Base-by-base conservation (phyloP, 768 basidiomycete genomes). In the Kwoniella dendrophila region DNA sequence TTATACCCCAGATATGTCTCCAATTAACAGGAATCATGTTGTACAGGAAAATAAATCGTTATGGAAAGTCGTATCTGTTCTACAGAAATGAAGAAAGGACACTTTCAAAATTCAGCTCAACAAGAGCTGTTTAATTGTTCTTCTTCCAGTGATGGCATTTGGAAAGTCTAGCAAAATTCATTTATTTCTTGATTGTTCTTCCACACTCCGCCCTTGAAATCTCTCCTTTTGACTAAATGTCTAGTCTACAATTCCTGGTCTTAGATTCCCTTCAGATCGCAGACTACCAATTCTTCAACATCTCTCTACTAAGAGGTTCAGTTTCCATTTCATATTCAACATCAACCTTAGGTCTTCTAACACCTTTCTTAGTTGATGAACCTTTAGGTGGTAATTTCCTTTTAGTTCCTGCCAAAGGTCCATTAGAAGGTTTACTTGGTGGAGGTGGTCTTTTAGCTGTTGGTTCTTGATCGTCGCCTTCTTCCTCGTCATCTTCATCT, bases 261-360 rank as follows among this genome's bases (percentile, higher is more conserved):
- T 43, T 11, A 20, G 20, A 3, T n/a, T 27, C 24, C 18, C 14
- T 36, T 20, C 53, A 38, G 22, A 32, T 10, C n/a, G 36, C 18
- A 18, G 36, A 38, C 59, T 72, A 81, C 80, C 80, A 81, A 60
- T 78, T 77, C 66, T 72, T 68, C 36, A 81, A 63, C 73, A 78
- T 78, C 67, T 81, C 80, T 62, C 79, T 77, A n/a, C 74, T 74
- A 50, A 79, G 67, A 27, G 80, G 80, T 62, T 80, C 91, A 79
- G 89, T 83, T 81, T 96, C 94, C 77, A 90, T 86, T 79, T 98
- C 94, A 86, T 96, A 96, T 80, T 97, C 95, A 72, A 98, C 88
- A 77, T 97, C 91, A 73, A 98, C 88, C 67, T 88, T 83, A 14
- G 92, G 88, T 56, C 72, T 26, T 63, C 52, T 59, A 33, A 62